Base-by-base conservation (phyloP, 805 yeast genomes). In the Lipomyces chichibuensis region DNA sequence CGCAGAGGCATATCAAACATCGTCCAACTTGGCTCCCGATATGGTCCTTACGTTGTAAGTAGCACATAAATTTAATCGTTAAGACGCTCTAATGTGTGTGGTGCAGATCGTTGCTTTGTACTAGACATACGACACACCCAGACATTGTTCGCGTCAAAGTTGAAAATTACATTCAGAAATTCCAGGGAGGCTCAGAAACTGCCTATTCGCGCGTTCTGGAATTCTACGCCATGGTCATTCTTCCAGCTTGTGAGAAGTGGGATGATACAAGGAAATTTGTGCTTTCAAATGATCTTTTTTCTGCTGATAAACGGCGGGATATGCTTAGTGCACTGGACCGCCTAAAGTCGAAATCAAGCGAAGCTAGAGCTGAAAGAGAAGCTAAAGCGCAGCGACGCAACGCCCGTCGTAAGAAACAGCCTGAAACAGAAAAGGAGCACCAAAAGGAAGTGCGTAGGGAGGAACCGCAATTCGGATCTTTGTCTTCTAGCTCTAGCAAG, bases 161-260 rank as follows among this genome's bases (percentile, higher is more conserved):
- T 14, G 59, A 59, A 14, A 57, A 60, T 8, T 61, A 60, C 46
- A 20, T 56, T 29, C n/a, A 25, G 25, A 27, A 43, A 7, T 32
- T 32, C 39, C 32, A 32, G 9, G 13, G 23, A 5, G 20, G 14
- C 23, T 23, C 29, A 9, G 20, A 39, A 3, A 14, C 39, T 20
- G 57, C 52, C 35, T 27, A 56, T 5, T 53, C 27, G 33, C 63
- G 58, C 25, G 35, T 66, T 23, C 25, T 60, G 20, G 70, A 67
- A 60, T 49, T 61, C 33, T 65, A 67, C 58, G 60, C 60, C 9
- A 32, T 62, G 51, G 60, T 59, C 25, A 20, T 67, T 1, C 35
- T 67, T 27, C 69, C 69, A 3, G 64, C 63, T 2, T 60, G 65
- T 39, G 60, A 39, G n/a, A 49, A 39, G 17, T 66, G 70, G 70